Evolutionary conservation across 164 flowering plant genomes (phyloP).

Genomic region (Aristolochia contorta): DNA sequence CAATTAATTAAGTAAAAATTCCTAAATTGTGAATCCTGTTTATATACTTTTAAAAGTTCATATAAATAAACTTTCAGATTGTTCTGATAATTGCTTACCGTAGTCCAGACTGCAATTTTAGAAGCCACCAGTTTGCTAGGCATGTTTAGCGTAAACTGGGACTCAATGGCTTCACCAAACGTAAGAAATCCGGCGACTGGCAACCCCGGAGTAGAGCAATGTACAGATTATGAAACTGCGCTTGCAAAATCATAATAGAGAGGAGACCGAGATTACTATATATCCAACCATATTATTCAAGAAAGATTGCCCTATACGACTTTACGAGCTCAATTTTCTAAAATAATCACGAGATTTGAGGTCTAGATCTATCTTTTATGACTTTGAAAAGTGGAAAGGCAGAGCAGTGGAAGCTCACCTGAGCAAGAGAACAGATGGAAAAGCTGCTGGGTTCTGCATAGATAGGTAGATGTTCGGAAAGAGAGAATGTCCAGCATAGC

Average conservation of each 20-base stretch:
- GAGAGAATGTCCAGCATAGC: constrained; percentile 63
- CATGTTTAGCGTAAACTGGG: constrained; percentile 72
- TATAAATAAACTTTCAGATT: neutral
- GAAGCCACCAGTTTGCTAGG: constrained; percentile 45
- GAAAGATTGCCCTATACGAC: no score
- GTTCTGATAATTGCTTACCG: no score
- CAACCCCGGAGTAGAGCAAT: constrained; percentile 38
- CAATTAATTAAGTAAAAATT: no score
- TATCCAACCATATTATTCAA: no score
- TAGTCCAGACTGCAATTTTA: constrained; percentile 56
- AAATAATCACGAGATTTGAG: no score
- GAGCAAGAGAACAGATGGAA: constrained; percentile 32
- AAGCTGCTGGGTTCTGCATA: constrained; percentile 55
- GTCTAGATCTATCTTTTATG: no score
- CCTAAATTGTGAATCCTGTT: no score
- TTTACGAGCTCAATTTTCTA: no score
- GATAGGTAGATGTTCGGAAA: constrained; percentile 69
- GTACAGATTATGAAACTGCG: constrained; percentile 38
- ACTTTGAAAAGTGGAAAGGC: no score
- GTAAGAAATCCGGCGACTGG: constrained; percentile 45
- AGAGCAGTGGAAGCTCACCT: constrained; percentile 22
- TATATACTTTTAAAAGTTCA: no score
- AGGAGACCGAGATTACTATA: no score
- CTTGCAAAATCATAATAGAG: neutral
- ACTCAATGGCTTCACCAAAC: constrained; percentile 49